Percentiles rank a stretch among this genome's conserved stretches.
Conservation (phyloP, 2,329 filamentous ascomycete genomes). For the Pezicula radicicola region DNA sequence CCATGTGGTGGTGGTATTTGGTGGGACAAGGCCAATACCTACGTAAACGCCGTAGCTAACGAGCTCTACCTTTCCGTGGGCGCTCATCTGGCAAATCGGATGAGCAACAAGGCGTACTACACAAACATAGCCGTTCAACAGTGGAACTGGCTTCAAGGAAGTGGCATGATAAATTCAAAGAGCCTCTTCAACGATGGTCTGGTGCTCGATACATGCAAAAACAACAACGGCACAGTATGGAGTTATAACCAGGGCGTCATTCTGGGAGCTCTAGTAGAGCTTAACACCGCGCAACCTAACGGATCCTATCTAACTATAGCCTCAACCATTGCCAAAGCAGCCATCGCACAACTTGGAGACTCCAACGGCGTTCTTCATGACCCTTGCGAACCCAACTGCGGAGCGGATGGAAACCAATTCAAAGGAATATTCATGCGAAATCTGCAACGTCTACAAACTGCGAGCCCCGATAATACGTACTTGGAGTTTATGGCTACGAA, state of each 20-base stretch:
- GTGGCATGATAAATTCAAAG: slow-evolving; percentile 44
- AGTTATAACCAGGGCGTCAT: slow-evolving; percentile 62
- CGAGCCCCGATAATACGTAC: slow-evolving; percentile 46
- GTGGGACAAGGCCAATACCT: slow-evolving; percentile 51
- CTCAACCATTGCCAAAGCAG: slow-evolving; percentile 48
- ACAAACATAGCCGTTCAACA: slow-evolving; percentile 49
- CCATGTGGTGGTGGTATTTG: slow-evolving; percentile 44
- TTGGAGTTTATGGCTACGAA: slow-evolving; percentile 56
- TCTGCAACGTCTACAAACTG: slow-evolving; percentile 47
- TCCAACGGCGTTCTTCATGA: slow-evolving; percentile 50
- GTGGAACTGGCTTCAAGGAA: slow-evolving; percentile 47
- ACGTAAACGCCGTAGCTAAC: slow-evolving; percentile 57
- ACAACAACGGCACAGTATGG: slow-evolving; percentile 41
- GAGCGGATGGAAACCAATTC: slow-evolving; percentile 60
- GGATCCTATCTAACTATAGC: slow-evolving; percentile 40
- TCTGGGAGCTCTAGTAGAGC: slow-evolving; percentile 55
- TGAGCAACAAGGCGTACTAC: slow-evolving; percentile 52
- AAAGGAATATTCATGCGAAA: slow-evolving; percentile 72
- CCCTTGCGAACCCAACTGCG: slow-evolving; percentile 44
- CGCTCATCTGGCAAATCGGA: slow-evolving; percentile 52
- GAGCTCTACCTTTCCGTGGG: slow-evolving; percentile 53
- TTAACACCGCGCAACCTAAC: slow-evolving; percentile 45
- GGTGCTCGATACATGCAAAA: slow-evolving; percentile 41
- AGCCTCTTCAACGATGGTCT: slow-evolving; percentile 53
- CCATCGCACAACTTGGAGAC: slow-evolving; percentile 43